Conservation (phyloP, 176 grass and related monocot species). For the Secale cereale region DNA sequence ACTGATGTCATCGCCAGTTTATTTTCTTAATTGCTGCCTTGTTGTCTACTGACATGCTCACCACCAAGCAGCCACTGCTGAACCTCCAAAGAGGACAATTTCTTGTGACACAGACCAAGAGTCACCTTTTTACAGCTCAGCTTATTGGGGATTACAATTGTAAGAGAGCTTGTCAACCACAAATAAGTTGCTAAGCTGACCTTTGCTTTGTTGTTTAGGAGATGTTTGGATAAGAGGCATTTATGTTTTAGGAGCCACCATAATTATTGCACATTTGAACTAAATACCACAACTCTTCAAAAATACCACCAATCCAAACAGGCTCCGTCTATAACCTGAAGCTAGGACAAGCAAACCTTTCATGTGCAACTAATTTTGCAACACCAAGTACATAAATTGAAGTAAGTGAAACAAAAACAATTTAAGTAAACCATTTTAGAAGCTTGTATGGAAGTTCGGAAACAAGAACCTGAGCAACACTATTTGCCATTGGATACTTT, state of each 20-base stretch:
- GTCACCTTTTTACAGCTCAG: neutral
- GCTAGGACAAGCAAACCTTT: neutral
- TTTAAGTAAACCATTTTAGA: neutral
- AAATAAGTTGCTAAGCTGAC: neutral
- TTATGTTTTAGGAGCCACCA: neutral
- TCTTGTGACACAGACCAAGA: no score
- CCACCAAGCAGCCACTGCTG: no score
- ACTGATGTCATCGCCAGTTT: neutral
- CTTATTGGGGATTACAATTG: neutral
- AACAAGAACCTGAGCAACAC: conserved; percentile 86
- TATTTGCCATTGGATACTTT: conserved; percentile 98
- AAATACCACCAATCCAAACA: neutral
- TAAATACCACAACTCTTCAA: neutral
- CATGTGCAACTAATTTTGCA: neutral
- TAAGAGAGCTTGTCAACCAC: neutral
- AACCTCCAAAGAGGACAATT: no score
- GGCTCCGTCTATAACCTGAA: no score
- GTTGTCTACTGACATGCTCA: no score
- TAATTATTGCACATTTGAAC: neutral
- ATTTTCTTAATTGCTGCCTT: neutral
- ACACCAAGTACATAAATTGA: neutral
- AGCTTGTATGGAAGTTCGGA: conserved; percentile 19
- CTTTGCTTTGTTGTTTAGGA: neutral
- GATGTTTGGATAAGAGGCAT: neutral
- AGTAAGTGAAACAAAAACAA: neutral